Evolutionary conservation across 2,329 filamentous ascomycete species (phyloP).

Genomic region (Aspergillus sclerotialis): DNA sequence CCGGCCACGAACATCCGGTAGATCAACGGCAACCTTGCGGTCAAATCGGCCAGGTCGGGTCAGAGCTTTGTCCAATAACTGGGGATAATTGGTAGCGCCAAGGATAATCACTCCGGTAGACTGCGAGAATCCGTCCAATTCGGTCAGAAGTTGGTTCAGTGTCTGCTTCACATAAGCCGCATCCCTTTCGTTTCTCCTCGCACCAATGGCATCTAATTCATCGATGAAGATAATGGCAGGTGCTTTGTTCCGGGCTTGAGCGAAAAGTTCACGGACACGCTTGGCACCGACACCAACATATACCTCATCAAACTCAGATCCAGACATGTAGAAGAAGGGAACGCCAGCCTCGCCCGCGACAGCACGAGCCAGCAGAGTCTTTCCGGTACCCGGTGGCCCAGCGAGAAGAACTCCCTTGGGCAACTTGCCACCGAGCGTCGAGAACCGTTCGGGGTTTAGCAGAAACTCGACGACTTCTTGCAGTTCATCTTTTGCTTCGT

Average conservation of each 20-base stretch:
- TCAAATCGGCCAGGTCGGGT: conserved; percentile 94
- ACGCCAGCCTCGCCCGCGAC: conserved; percentile 96
- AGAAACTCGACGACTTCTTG: conserved; percentile 96
- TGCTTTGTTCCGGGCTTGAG: conserved; percentile 72
- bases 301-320: conserved; percentile 95
- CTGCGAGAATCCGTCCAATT: conserved; percentile 94
- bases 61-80: conserved; percentile 88
- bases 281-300: conserved; percentile 97
- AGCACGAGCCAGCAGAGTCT: conserved; percentile 88
- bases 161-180: conserved; percentile 96
- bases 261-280: conserved; percentile 89
- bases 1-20: conserved; percentile 89
- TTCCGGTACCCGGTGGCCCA: conserved; percentile 93
- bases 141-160: conserved; percentile 91
- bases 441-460: conserved; percentile 87
- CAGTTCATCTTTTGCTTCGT: conserved; percentile 96
- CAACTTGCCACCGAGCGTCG: conserved; percentile 87
- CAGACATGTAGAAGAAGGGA: conserved; percentile 99
- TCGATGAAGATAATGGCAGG: conserved; percentile 95
- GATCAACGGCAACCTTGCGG: conserved; percentile 76
- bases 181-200: conserved; percentile 86
- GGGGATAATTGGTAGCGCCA: conserved; percentile 91
- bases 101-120: conserved; percentile 92
- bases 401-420: conserved; percentile 94
- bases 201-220: conserved; percentile 88